phyloP scores from a whole-genome alignment of 305 asterid genomes.

The Fraxinus floribunda region DNA sequence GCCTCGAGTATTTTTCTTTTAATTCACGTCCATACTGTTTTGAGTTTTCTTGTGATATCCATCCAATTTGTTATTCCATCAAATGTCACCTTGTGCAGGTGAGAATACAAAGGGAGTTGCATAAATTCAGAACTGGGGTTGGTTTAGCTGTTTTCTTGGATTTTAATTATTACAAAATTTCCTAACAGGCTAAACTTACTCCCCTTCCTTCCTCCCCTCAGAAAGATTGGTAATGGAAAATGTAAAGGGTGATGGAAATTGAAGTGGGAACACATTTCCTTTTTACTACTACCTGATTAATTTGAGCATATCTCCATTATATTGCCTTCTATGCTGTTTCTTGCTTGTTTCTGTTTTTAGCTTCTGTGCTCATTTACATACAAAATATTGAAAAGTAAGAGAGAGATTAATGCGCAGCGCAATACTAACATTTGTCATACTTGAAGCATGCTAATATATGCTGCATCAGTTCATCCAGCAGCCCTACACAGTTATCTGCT shows the following conservation, averaged over 20 bases:
- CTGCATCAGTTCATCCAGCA: not conserved
- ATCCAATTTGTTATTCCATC: not conserved
- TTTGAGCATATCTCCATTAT: not conserved
- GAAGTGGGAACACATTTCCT: not conserved
- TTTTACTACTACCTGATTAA: not conserved
- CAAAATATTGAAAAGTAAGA: not conserved
- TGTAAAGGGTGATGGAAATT: not conserved
- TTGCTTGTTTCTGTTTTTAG: not conserved
- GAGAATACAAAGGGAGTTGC: not conserved
- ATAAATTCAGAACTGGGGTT: not conserved
- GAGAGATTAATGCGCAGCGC: not conserved
- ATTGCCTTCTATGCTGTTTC: not conserved
- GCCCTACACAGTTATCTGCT: not conserved
- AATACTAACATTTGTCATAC: conserved; percentile 1
- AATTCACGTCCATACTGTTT: not conserved
- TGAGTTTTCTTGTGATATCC: not conserved
- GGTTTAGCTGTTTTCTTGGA: not conserved
- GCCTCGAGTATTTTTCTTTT: not conserved
- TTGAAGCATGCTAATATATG: not conserved
- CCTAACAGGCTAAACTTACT: not conserved
- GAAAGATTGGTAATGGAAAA: not conserved
- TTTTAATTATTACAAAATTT: not conserved
- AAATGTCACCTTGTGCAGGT: not conserved
- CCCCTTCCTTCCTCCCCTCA: not conserved
- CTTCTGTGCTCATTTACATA: not conserved